A percentile compares a stretch with the other conserved stretches of the same genome.
Conservation (phyloP, 192 early-diverging fungal genomes). For the Coemansia sp. region DNA sequence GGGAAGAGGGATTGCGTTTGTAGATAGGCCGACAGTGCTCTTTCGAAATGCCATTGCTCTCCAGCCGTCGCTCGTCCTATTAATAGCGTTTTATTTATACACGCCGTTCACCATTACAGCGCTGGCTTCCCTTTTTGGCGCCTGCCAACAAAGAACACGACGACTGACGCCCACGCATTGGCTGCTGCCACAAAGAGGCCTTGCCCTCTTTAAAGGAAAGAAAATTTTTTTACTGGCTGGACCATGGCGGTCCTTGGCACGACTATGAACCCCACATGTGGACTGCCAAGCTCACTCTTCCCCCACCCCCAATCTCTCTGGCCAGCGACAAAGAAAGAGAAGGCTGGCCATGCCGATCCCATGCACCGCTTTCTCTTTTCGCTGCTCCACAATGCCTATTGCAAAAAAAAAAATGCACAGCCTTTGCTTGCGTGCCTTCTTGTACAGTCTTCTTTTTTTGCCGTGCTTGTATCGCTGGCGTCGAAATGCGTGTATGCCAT, state of each 20-base stretch:
- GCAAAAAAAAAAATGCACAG: no score
- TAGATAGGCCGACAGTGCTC: neutral
- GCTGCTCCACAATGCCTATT: neutral
- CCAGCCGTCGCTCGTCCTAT: neutral
- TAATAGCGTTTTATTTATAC: neutral
- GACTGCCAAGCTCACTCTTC: neutral
- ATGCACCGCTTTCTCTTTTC: neutral
- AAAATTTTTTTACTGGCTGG: neutral
- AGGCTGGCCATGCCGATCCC: conserved; percentile 3
- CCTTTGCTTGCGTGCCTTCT: no score
- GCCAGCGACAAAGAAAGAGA: neutral
- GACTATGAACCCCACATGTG: neutral
- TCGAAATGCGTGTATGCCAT: no score
- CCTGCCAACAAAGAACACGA: no score
- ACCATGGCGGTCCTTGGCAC: neutral
- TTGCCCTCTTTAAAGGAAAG: no score
- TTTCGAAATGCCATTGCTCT: neutral
- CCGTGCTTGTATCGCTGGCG: no score
- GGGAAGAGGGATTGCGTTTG: no score
- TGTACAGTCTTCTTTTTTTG: no score
- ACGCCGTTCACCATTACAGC: neutral
- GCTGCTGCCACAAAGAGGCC: no score
- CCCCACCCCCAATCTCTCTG: neutral
- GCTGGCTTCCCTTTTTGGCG: neutral
- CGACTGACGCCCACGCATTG: no score